Evolutionary conservation across 306 rosid genomes (phyloP).

Genomic region (Quercus glauca): DNA sequence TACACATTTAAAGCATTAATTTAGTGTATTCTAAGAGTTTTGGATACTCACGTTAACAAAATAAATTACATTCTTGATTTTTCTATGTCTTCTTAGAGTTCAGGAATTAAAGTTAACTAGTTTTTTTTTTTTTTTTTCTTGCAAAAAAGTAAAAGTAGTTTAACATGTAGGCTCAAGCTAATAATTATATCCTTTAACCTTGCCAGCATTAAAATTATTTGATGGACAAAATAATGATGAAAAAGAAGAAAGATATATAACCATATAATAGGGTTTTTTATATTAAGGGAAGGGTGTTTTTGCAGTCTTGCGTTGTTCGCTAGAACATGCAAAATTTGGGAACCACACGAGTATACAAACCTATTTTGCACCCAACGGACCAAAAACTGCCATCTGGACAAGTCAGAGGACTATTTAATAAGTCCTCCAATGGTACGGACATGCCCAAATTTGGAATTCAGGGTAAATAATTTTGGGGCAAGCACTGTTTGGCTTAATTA

Average conservation of each 20-base stretch:
- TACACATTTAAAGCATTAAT: no score
- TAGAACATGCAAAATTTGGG: constrained; percentile 15
- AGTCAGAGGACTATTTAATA: constrained; percentile 2
- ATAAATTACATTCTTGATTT: no score
- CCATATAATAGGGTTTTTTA: no score
- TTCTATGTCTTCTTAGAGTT: no score
- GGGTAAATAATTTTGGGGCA: background rate
- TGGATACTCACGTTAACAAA: fast-evolving
- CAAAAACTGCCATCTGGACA: constrained; percentile 28
- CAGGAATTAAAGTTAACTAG: background rate
- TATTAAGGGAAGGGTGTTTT: background rate
- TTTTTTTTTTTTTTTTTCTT: background rate
- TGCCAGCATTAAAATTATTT: background rate
- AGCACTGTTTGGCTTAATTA: background rate
- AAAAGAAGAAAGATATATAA: background rate
- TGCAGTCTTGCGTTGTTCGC: background rate
- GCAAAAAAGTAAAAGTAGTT: background rate
- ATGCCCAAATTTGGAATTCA: background rate
- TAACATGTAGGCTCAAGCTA: background rate
- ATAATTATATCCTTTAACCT: background rate
- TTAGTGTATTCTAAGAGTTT: no score
- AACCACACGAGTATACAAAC: constrained; percentile 37
- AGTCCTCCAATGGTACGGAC: constrained; percentile 35
- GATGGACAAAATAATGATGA: background rate
- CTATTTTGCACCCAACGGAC: constrained; percentile 7